phyloP scores from a whole-genome alignment of 179 eudicot species.

The Drosera spatulata region DNA sequence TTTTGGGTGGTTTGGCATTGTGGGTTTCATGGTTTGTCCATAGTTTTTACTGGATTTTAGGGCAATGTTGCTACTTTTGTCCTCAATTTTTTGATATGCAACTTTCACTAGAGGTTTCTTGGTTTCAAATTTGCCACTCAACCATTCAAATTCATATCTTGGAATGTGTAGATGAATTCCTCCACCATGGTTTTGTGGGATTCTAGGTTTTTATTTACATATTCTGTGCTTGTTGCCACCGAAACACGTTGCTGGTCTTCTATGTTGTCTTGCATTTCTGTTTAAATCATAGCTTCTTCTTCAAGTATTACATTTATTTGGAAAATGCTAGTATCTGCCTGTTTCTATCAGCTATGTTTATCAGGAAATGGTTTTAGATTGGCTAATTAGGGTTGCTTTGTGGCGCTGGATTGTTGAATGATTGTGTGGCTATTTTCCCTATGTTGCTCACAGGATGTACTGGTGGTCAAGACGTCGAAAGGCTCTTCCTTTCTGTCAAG shows the following conservation, averaged over 20 bases:
- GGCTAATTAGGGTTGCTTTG: not conserved
- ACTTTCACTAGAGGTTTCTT: not conserved
- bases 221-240: too few species aligned
- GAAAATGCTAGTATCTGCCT: too few species aligned
- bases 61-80: not conserved
- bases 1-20: not conserved
- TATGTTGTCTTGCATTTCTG: too few species aligned
- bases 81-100: not conserved
- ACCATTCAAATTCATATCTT: too few species aligned
- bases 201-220: too few species aligned
- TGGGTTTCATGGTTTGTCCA: not conserved
- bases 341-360: too few species aligned
- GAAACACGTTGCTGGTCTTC: too few species aligned
- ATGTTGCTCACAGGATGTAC: slow-evolving; percentile 34
- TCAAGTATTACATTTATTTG: too few species aligned
- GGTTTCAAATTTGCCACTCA: slow-evolving; percentile 2
- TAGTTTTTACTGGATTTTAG: not conserved
- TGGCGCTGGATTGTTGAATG: not conserved
- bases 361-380: too few species aligned
- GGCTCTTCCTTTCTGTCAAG: slow-evolving; percentile 50
- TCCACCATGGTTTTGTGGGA: too few species aligned
- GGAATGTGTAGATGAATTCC: too few species aligned
- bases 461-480: slow-evolving; percentile 54
- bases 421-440: slow-evolving; percentile 4
- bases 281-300: too few species aligned